These are phyloP conservation scores for Flagelloscypha sp. DNA, from an alignment of 768 basidiomycete genomes.

Conservation along the genomic window DNA sequence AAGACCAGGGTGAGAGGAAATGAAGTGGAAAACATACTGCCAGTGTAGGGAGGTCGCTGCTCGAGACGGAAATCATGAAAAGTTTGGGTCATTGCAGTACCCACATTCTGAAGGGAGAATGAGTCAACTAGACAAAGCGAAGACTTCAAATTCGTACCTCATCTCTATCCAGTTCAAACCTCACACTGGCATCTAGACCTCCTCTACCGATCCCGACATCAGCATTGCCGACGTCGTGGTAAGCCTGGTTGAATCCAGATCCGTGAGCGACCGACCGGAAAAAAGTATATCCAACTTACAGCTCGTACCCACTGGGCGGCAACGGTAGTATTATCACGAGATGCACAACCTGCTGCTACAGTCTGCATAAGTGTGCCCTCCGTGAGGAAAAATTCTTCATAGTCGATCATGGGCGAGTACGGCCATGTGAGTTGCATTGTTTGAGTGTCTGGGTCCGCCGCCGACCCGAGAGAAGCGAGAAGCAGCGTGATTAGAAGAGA, in stretches of 20 bases:
- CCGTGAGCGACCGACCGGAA: neutral
- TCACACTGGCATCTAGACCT: slow-evolving; percentile 43
- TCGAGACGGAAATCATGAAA: slow-evolving; percentile 36
- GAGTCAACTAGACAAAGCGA: neutral
- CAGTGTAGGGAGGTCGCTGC: slow-evolving; percentile 27
- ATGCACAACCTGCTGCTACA: no score
- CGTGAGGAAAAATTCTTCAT: no score
- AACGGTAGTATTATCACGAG: slow-evolving; percentile 21
- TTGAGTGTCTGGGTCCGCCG: no score
- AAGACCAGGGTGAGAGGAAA: neutral
- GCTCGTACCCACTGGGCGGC: slow-evolving; percentile 34
- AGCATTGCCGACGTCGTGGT: slow-evolving; percentile 43
- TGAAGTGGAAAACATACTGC: slow-evolving; percentile 24
- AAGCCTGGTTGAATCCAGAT: slow-evolving; percentile 26
- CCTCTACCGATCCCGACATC: slow-evolving; percentile 37
- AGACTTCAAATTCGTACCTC: slow-evolving; percentile 24
- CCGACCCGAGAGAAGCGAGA: no score
- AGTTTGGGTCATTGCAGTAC: slow-evolving; percentile 36
- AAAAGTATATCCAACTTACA: slow-evolving; percentile 14
- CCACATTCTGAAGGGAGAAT: slow-evolving; percentile 31
- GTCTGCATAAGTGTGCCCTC: no score
- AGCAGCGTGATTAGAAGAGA: no score
- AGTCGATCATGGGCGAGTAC: no score
- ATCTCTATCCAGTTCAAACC: slow-evolving; percentile 33
- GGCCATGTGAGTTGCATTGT: no score